Conservation (phyloP, 805 yeast genomes). For the Teunomyces tritomae region DNA sequence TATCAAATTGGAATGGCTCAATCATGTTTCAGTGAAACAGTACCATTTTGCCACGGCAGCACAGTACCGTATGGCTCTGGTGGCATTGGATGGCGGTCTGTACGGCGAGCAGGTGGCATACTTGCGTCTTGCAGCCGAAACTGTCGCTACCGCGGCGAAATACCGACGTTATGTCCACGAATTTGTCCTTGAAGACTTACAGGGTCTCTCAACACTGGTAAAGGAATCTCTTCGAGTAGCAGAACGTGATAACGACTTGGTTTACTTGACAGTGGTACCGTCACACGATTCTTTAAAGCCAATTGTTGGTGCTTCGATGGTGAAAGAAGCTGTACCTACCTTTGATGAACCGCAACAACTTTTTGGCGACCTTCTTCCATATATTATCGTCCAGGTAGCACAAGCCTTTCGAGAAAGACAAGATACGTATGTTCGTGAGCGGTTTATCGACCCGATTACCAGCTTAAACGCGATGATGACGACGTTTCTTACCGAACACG, state of each 20-base stretch:
- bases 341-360: slow-evolving; percentile 22
- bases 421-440: slow-evolving; percentile 49
- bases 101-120: slow-evolving; percentile 74
- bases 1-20: slow-evolving; percentile 60
- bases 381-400: slow-evolving; percentile 60
- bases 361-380: slow-evolving; percentile 68
- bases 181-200: slow-evolving; percentile 49
- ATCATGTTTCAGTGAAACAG: slow-evolving; percentile 56
- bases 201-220: slow-evolving; percentile 47
- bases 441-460: slow-evolving; percentile 44
- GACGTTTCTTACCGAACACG: slow-evolving; percentile 44
- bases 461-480: slow-evolving; percentile 45
- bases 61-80: slow-evolving; percentile 56
- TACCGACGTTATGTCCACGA: slow-evolving; percentile 41
- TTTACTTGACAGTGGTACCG: slow-evolving; percentile 56
- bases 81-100: slow-evolving; percentile 44
- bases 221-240: slow-evolving; percentile 48
- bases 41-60: slow-evolving; percentile 73
- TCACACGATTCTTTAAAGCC: slow-evolving; percentile 48
- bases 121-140: slow-evolving; percentile 41
- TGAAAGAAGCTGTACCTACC: slow-evolving; percentile 42
- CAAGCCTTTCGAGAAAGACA: slow-evolving; percentile 68
- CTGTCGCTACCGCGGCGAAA: slow-evolving; percentile 37
- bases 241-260: slow-evolving; percentile 77
- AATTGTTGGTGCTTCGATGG: slow-evolving; percentile 54